Evolutionary conservation across 2,329 filamentous ascomycete genomes (phyloP).

Genomic region (Nigrospora oryzae): DNA sequence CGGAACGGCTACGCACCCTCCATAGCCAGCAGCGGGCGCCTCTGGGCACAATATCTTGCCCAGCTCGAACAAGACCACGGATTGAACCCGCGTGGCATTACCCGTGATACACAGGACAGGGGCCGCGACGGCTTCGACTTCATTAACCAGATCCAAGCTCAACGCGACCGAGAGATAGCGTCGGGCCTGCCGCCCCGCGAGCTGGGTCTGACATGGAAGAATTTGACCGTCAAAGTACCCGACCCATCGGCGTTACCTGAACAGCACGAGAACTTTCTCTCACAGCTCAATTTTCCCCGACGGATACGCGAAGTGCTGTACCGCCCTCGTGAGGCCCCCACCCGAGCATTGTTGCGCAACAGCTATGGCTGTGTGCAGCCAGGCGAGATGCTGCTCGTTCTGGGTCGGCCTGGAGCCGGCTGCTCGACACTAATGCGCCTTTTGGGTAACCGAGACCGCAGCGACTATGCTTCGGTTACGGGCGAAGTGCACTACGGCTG

Average conservation of each 20-base stretch:
- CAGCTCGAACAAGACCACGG: too few relatives aligned
- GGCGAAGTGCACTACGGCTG: slow-evolving; percentile 20
- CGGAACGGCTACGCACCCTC: too few relatives aligned
- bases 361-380: slow-evolving; percentile 10
- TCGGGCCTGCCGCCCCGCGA: slow-evolving; percentile 38
- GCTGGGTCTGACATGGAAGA: slow-evolving; percentile 57
- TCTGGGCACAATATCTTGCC: too few relatives aligned
- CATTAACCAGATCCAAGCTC: too few relatives aligned
- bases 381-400: slow-evolving; percentile 39
- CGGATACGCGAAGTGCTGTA: slow-evolving; percentile 33
- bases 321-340: slow-evolving; percentile 42
- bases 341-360: slow-evolving; percentile 2
- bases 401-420: slow-evolving; percentile 36
- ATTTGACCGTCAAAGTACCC: slow-evolving; percentile 54
- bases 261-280: slow-evolving; percentile 56
- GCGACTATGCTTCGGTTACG: slow-evolving; percentile 42
- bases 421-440: slow-evolving; percentile 45
- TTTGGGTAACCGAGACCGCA: slow-evolving; percentile 18
- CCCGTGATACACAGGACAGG: too few relatives aligned
- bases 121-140: too few relatives aligned
- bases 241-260: slow-evolving; percentile 44
- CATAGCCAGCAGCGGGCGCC: too few relatives aligned
- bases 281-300: slow-evolving; percentile 47
- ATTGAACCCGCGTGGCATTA: too few relatives aligned
- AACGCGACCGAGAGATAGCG: slow-evolving; percentile 23